These are phyloP conservation scores for Epithemia pelagica DNA, from an alignment of 108 stramenopile genomes.

Conservation along the genomic window DNA sequence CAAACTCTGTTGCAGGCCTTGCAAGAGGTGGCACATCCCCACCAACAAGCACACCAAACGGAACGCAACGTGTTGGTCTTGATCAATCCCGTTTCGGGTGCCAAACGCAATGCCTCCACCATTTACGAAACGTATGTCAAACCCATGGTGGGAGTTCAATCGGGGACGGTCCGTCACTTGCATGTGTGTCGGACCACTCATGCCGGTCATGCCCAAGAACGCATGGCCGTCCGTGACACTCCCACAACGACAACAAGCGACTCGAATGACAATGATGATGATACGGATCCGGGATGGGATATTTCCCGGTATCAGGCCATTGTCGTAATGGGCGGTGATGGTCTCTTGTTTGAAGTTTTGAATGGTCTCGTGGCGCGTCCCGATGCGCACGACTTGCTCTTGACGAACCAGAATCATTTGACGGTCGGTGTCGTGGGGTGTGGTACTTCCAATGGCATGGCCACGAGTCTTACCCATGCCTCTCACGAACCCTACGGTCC, in stretches of 20 bases:
- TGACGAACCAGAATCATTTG: conserved; percentile 11
- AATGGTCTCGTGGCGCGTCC: conserved; percentile 53
- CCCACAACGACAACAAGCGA: background rate
- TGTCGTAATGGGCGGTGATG: conserved; percentile 81
- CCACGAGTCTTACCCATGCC: conserved; percentile 51
- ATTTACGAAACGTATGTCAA: conserved; percentile 42
- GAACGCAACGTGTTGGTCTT: conserved; percentile 38
- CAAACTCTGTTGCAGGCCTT: conserved; percentile 42
- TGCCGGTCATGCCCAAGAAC: conserved; percentile 58
- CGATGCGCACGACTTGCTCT: conserved; percentile 35
- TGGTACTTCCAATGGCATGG: conserved; percentile 84
- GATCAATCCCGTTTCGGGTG: conserved; percentile 74
- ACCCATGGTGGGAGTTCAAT: conserved; percentile 71
- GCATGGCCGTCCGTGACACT: conserved; percentile 26
- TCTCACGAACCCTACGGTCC: conserved; percentile 35
- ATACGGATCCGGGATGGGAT: conserved; percentile 24
- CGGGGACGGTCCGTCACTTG: conserved; percentile 40
- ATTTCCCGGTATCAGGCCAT: conserved; percentile 58
- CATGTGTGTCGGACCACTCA: conserved; percentile 42
- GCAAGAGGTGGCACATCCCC: conserved; percentile 26
- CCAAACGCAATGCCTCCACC: conserved; percentile 32
- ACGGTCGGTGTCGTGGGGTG: conserved; percentile 70
- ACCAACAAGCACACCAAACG: conserved; percentile 1
- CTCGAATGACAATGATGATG: conserved; percentile 10
- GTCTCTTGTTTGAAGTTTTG: conserved; percentile 70